Percentiles rank a stretch among this genome's conserved stretches.
These are phyloP conservation scores for Straminergon stramineum DNA, from an alignment of 225 moss, liverwort and hornwort species.

Conservation along the genomic window DNA sequence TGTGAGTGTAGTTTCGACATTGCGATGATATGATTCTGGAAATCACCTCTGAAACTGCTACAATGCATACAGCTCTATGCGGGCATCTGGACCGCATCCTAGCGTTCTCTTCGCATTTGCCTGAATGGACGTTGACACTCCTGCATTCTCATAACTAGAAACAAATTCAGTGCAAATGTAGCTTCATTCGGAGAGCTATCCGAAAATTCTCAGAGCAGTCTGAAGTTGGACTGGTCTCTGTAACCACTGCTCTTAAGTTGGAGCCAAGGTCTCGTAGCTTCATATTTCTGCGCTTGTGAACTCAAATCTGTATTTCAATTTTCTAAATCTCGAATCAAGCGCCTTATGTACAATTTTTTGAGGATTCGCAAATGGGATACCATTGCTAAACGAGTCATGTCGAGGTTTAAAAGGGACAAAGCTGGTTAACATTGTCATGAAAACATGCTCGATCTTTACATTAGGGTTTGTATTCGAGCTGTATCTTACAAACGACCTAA, in stretches of 20 bases:
- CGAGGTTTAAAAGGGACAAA: not conserved
- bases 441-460: not conserved
- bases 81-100: not conserved
- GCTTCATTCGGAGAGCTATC: not conserved
- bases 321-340: not conserved
- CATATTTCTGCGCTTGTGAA: not conserved
- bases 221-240: not conserved
- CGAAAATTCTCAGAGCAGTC: not conserved
- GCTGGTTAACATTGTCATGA: not conserved
- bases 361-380: not conserved
- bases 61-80: not conserved
- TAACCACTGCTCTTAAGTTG: not conserved
- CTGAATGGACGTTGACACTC: not conserved
- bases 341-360: not conserved
- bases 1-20: not conserved
- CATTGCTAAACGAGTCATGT: not conserved
- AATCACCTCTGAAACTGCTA: not conserved
- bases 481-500: not conserved
- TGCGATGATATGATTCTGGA: not conserved
- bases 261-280: not conserved
- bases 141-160: not conserved
- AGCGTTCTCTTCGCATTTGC: not conserved
- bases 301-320: not conserved
- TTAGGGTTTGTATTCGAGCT: not conserved
- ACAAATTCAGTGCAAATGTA: not conserved